phyloP scores from a whole-genome alignment of 495 filamentous ascomycete genomes.

The Hyaloscypha bicolor region DNA sequence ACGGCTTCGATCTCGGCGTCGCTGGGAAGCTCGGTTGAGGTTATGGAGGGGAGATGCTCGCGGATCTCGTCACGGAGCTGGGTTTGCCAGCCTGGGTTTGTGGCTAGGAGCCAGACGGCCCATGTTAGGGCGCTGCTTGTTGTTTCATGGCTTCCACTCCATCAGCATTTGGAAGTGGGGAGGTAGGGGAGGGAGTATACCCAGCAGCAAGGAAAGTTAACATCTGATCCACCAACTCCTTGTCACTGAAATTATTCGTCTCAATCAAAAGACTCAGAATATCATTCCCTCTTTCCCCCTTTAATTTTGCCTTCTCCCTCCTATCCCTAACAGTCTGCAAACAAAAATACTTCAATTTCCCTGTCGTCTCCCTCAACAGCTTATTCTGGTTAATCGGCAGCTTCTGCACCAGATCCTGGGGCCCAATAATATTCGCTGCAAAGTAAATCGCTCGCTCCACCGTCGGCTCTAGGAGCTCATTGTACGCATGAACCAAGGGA shows the following conservation, averaged over 20 bases:
- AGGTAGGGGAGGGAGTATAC: not conserved
- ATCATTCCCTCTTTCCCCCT: not conserved
- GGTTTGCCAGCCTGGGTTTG: slow-evolving; percentile 6
- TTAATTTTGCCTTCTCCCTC: not conserved
- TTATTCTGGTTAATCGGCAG: slow-evolving; percentile 19
- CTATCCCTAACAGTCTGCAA: not conserved
- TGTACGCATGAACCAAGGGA: slow-evolving; percentile 46
- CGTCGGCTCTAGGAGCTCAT: slow-evolving; percentile 31
- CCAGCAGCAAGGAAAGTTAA: slow-evolving; percentile 36
- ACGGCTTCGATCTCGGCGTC: slow-evolving; percentile 3
- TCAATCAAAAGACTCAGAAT: slow-evolving; percentile 47
- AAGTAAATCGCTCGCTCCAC: slow-evolving; percentile 44
- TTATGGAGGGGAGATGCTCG: not conserved
- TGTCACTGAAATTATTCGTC: slow-evolving; percentile 38
- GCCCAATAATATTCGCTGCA: slow-evolving; percentile 17
- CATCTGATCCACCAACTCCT: slow-evolving; percentile 52
- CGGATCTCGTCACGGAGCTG: slow-evolving; percentile 10
- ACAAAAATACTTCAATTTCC: slow-evolving; percentile 34
- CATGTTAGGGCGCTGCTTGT: not conserved
- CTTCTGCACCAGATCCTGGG: not conserved
- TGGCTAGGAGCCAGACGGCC: not conserved
- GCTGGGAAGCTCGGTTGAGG: not conserved
- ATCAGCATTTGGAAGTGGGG: not conserved
- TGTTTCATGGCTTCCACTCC: slow-evolving; percentile 3
- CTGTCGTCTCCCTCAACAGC: slow-evolving; percentile 44